Evolutionary conservation across 2,329 filamentous ascomycete genomes (phyloP).

Genomic region (Catunica adiposa): DNA sequence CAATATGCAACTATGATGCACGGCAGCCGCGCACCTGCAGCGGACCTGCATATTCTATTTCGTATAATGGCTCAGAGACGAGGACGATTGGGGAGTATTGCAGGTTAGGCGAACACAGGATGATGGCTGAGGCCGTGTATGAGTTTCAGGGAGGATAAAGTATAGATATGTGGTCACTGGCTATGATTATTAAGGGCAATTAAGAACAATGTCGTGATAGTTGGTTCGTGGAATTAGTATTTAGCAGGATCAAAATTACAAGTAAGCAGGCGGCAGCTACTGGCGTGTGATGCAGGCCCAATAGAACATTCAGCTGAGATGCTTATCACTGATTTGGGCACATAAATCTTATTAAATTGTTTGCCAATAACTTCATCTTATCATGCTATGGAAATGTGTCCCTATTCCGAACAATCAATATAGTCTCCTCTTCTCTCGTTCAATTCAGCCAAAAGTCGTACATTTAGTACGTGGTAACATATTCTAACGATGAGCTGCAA

Average conservation of each 20-base stretch:
- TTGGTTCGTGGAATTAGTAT: too few relatives aligned
- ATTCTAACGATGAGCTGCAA: too few relatives aligned
- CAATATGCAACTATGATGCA: neutral
- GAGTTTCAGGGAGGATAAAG: neutral
- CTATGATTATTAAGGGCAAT: neutral
- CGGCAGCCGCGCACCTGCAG: neutral
- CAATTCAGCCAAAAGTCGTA: neutral
- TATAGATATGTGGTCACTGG: neutral
- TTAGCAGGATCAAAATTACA: neutral
- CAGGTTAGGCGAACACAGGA: neutral
- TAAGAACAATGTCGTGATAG: neutral
- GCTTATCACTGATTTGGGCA: too few relatives aligned
- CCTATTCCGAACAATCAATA: neutral
- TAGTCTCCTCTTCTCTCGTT: neutral
- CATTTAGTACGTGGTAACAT: neutral
- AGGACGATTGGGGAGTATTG: neutral
- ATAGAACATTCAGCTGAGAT: too few relatives aligned
- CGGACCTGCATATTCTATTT: constrained; percentile 2
- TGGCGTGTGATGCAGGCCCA: too few relatives aligned
- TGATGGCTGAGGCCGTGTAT: neutral
- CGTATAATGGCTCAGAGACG: neutral
- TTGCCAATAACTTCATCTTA: too few relatives aligned
- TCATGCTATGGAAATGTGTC: too few relatives aligned
- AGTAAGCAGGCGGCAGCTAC: too few relatives aligned
- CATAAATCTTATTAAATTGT: too few relatives aligned